phyloP scores from a whole-genome alignment of 129 eudicot genomes.

The Heracleum sosnowskyi region DNA sequence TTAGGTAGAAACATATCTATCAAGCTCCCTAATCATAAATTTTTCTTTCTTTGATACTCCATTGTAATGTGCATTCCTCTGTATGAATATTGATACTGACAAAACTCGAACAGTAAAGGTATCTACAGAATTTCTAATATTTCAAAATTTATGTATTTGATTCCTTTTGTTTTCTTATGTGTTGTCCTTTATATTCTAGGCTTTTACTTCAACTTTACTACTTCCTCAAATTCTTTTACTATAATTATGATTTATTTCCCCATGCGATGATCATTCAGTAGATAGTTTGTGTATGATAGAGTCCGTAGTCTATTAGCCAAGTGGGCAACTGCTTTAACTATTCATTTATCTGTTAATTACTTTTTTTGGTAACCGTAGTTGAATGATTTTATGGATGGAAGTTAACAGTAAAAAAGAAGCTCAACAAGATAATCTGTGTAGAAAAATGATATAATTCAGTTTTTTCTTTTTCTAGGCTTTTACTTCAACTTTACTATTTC shows the following conservation, averaged over 20 bases:
- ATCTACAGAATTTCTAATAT: constrained; percentile 11
- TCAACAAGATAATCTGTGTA: not conserved
- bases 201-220: not conserved
- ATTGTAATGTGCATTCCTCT: not conserved
- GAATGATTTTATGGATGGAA: not conserved
- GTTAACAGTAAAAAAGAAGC: not conserved
- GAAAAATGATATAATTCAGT: not conserved
- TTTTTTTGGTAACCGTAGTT: not conserved
- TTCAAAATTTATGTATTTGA: not conserved
- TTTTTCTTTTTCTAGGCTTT: not conserved
- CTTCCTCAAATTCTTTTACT: not conserved
- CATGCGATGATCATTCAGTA: not conserved
- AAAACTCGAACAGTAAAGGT: constrained; percentile 75
- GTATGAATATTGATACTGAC: not conserved
- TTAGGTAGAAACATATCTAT: not conserved
- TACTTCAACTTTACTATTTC: too few species aligned
- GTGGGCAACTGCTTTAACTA: not conserved
- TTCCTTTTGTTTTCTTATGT: not conserved
- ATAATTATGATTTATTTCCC: not conserved
- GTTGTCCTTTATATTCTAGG: not conserved
- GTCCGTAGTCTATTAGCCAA: not conserved
- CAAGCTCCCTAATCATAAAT: not conserved
- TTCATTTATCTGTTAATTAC: not conserved
- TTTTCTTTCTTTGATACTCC: not conserved
- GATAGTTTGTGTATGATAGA: not conserved